Conservation (phyloP, 805 yeast species). For the Cyberlindnera xylosilytica region DNA sequence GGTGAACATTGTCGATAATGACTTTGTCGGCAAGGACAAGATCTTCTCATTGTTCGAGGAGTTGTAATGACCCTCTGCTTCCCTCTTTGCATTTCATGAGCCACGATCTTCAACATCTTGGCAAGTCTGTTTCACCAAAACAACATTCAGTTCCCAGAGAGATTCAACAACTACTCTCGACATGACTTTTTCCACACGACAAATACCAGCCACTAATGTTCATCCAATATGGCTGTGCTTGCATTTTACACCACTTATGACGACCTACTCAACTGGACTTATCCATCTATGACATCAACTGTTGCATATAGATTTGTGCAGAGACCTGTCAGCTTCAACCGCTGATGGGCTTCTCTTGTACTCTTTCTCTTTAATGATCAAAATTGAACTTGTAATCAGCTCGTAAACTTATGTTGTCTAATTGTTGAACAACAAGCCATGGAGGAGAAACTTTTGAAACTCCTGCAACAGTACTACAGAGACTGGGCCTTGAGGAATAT, state of each 20-base stretch:
- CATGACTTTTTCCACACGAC: constrained; percentile 4
- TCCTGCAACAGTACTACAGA: too few species aligned
- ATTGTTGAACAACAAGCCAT: too few species aligned
- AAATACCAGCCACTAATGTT: not conserved
- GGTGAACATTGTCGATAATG: constrained; percentile 89
- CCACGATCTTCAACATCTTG: not conserved
- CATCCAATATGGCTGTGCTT: constrained; percentile 1
- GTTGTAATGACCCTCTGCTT: constrained; percentile 9
- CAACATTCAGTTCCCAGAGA: constrained; percentile 8
- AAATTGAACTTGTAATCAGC: not conserved
- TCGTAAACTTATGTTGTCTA: too few species aligned
- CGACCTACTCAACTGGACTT: not conserved
- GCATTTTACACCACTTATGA: constrained; percentile 6
- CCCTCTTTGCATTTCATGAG: too few species aligned
- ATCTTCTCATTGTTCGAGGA: constrained; percentile 52
- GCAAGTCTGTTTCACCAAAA: constrained; percentile 6
- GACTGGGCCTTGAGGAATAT: too few species aligned
- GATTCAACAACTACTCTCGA: constrained; percentile 9
- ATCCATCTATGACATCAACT: constrained; percentile 14
- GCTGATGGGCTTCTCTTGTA: constrained; percentile 1
- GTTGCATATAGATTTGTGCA: constrained; percentile 10
- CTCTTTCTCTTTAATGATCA: constrained; percentile 5
- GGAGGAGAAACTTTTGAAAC: too few species aligned
- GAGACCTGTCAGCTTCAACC: constrained; percentile 11
- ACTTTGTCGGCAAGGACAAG: constrained; percentile 56